These are phyloP conservation scores for Bipolaris zeicola DNA, from an alignment of 2,329 filamentous ascomycete species.

Conservation along the genomic window DNA sequence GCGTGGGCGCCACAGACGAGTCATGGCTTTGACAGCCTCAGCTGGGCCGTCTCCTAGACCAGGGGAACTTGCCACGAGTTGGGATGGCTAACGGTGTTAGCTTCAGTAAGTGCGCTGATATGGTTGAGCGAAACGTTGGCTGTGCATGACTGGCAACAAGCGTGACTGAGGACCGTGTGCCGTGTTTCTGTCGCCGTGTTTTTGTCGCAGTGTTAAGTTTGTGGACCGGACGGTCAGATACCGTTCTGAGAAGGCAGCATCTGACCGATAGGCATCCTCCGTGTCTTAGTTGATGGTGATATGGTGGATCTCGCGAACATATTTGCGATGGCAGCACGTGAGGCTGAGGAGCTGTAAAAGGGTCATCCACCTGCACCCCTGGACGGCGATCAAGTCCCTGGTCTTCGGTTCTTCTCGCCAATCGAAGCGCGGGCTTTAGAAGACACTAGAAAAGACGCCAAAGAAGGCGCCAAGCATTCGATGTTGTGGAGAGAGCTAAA, in stretches of 20 bases:
- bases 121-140: not conserved
- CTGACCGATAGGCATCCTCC: not conserved
- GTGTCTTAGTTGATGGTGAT: not conserved
- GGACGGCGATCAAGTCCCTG: slow-evolving; percentile 20
- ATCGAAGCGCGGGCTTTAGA: slow-evolving; percentile 25
- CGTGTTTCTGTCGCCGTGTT: not conserved
- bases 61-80: slow-evolving; percentile 18
- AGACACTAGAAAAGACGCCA: slow-evolving; percentile 1
- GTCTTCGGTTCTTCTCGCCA: slow-evolving; percentile 25
- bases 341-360: slow-evolving; percentile 12
- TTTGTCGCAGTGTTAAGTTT: not conserved
- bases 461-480: slow-evolving; percentile 13
- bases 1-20: slow-evolving; percentile 5
- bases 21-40: slow-evolving; percentile 14
- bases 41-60: slow-evolving; percentile 8
- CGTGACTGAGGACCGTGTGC: not conserved
- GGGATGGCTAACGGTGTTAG: slow-evolving; percentile 6
- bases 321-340: not conserved
- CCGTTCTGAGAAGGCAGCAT: not conserved
- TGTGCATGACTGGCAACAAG: slow-evolving; percentile 4
- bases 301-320: not conserved
- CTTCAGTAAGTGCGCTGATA: slow-evolving; percentile 9
- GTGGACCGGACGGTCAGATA: no score
- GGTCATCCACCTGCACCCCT: slow-evolving; percentile 4
- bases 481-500: slow-evolving; percentile 26